Evolutionary conservation across 176 grass and related monocot genomes (phyloP), one percentile per base, ranked within the genome.

Genomic region (Triticum dicoccoides): DNA sequence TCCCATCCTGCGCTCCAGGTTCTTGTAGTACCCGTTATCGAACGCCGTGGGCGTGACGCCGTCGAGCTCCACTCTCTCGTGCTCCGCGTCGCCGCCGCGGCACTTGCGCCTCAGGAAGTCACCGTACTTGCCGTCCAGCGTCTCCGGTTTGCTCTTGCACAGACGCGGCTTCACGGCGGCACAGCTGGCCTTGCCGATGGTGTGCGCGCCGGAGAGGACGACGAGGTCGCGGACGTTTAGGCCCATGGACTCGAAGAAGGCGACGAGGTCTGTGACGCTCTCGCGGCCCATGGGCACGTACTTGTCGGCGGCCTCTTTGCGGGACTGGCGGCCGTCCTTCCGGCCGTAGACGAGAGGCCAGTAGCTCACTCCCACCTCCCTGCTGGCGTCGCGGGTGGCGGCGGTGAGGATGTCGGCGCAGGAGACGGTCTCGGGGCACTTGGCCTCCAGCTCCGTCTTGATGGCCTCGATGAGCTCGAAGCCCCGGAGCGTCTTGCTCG

Each of bases 341-440:
- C 97, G 83, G 18, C 97, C 97, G 58, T 93, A 99, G 45, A 76
- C 67, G 67, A 91, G 87, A 38, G 41, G 8, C 93, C 91, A 93
- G 84, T 85, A 86, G 4, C 73, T 61, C 3, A 49, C 86, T 14
- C 58, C 42, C 69, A 73, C 89, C 42, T 38, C 25, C 10, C 20
- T 21, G 82, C 89, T 91, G 4, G 89, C 94, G 72, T 94, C 89
- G 39, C 97, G 87, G 24, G 83, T 87, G 25, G 87, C 90, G 20
- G 92, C 90, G 11, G 88, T 80, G 70, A 99, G 97, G 78, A 94
- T 90, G 85, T 99, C 97, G n/a, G 94, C 92, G 82, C 92, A 96
- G 34, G 92, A 96, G 25, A 99, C 94, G 1, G 77, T 89, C 54
- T 44, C 61, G 71, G 80, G 85, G 94, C 97, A 99, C 29, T 61